phyloP scores from a whole-genome alignment of 805 yeast species.

The Blastobotrys robertii region DNA sequence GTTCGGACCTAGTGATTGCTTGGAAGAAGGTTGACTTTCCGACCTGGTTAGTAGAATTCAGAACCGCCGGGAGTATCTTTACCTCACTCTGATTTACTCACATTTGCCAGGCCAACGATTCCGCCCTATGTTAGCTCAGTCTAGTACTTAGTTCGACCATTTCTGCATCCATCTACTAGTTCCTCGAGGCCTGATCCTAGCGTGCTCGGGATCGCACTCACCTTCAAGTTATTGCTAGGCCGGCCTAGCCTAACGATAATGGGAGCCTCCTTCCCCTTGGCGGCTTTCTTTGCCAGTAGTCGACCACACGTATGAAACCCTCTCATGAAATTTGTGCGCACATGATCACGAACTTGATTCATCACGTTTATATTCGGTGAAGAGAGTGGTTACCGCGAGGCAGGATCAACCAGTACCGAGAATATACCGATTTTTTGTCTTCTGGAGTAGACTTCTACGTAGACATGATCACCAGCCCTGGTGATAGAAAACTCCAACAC shows the following conservation, averaged over 20 bases:
- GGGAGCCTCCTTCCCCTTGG: not conserved
- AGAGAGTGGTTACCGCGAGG: too few species aligned
- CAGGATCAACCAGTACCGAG: too few species aligned
- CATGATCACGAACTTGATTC: not conserved
- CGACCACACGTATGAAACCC: slow-evolving; percentile 1
- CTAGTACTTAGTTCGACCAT: slow-evolving; percentile 49
- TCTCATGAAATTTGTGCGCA: not conserved
- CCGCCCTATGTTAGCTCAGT: slow-evolving; percentile 29
- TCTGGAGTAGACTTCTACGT: too few species aligned
- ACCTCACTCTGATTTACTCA: not conserved
- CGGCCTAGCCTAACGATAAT: slow-evolving; percentile 46
- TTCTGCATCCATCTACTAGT: slow-evolving; percentile 21
- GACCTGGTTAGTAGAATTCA: slow-evolving; percentile 19
- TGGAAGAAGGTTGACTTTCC: slow-evolving; percentile 51
- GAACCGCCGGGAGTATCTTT: not conserved
- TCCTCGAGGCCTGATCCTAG: too few species aligned
- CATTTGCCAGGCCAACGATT: slow-evolving; percentile 57
- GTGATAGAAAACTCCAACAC: too few species aligned
- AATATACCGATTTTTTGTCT: too few species aligned
- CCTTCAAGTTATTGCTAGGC: slow-evolving; percentile 49
- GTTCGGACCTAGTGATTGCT: slow-evolving; percentile 48
- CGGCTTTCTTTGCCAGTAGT: slow-evolving; percentile 3
- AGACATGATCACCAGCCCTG: too few species aligned
- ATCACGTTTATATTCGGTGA: not conserved
- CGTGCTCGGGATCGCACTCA: too few species aligned